These are phyloP conservation scores for Triticum turgidum DNA, from an alignment of 176 grass and related monocot genomes.

Conservation along the genomic window DNA sequence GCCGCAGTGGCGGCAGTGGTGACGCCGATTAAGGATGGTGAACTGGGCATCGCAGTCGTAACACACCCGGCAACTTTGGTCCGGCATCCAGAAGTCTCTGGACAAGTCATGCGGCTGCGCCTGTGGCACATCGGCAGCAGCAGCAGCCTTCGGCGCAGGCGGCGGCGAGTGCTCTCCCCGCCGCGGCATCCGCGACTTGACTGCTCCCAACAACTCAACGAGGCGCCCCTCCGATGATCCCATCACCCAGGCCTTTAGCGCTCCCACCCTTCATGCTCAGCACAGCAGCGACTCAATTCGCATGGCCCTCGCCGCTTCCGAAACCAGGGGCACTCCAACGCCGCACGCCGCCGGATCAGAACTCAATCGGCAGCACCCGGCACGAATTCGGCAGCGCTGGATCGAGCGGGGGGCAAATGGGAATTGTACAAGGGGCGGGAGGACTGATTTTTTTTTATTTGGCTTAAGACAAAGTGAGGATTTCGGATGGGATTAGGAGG, in stretches of 20 bases:
- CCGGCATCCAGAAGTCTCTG: constrained; percentile 98
- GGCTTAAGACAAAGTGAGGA: not conserved
- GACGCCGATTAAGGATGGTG: constrained; percentile 84
- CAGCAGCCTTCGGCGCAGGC: not conserved
- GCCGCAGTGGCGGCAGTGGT: constrained; percentile 94
- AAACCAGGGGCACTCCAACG: not conserved
- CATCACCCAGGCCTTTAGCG: constrained; percentile 53
- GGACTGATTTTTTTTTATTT: constrained; percentile 4
- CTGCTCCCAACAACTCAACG: constrained; percentile 57
- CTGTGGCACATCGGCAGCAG: not conserved
- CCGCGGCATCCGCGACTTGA: constrained; percentile 85
- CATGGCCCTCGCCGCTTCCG: constrained; percentile 13
- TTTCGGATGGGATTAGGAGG: constrained; percentile 24
- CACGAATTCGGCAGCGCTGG: constrained; percentile 5
- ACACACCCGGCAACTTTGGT: constrained; percentile 88
- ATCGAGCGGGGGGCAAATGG: constrained; percentile 23
- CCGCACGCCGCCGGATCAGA: constrained; percentile 30
- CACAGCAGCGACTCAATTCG: constrained; percentile 34
- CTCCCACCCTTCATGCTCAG: constrained; percentile 44
- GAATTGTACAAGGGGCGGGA: not conserved
- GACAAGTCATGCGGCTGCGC: constrained; percentile 48
- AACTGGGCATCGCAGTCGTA: constrained; percentile 97
- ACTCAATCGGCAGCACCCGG: not conserved
- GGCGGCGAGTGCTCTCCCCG: constrained; percentile 52
- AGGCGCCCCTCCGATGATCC: constrained; percentile 67